Base-by-base conservation (phyloP, 345 rosid genomes). In the Gossypium anomalum region DNA sequence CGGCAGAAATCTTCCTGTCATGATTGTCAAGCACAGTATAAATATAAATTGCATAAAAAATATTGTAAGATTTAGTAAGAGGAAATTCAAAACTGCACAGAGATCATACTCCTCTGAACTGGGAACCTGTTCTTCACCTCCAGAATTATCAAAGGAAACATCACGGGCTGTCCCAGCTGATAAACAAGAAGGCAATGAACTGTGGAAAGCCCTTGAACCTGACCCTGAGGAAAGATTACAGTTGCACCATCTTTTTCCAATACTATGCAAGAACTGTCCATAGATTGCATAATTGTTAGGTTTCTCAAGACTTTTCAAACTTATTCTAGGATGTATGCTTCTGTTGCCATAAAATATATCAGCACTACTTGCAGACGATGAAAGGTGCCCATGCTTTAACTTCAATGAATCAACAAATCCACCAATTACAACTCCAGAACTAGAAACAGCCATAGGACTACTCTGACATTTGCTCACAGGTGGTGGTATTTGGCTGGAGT, bases 101-200 rank as follows among this genome's bases (percentile, higher is more conserved):
- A 77, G n/a, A 77, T 80, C 93, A 66, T 90, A 90, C 96, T 79
- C 83, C 17, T 81, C 90, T 56, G 89, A 82, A 72, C 75, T 80
- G 53, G 82, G 76, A 79, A 69, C 83, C 78, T 79, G 89, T 65
- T 90, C 99, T 52, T 86, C 97, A 2, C 73, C 72, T 19, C 77
- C 69, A 71, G 89, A 80, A 80, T 81, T 87, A 72, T 91, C 96
- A 25, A 85, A 87, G 16, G 89, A 86, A 7, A 91, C 83, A 79
- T 93, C 89, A 69, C 91, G 81, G 61, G 93, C 97, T 62, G 82
- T 86, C 73, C 91, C 88, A 75, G 92, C 88, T 45, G 93, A 82
- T 68, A 78, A 82, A 25, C 76, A 82, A 63, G 83, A 76, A 49
- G 78, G 72, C 4, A 84, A 75, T 60, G 92, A 89, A 74, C 81